A percentile compares a stretch with the other conserved stretches of the same genome.
These are phyloP conservation scores for Pichia sporocuriosa DNA, from an alignment of 805 yeast genomes.

Conservation along the genomic window DNA sequence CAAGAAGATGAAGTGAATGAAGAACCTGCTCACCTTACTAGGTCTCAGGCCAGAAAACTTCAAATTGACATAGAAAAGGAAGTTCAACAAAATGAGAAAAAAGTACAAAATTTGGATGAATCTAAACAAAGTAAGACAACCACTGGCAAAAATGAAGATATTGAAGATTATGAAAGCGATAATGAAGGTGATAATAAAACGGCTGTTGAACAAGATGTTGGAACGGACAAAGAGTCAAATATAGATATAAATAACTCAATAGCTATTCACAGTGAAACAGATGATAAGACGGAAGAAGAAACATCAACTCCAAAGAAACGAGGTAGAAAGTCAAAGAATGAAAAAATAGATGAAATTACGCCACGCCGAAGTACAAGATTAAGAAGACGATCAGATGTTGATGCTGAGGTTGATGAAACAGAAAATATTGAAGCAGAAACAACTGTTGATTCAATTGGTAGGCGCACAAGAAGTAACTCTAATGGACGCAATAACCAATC, in stretches of 20 bases:
- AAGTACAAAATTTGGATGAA: constrained; percentile 6
- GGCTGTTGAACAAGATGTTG: too few species aligned
- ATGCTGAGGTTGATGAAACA: constrained; percentile 14
- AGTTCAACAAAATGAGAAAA: constrained; percentile 5
- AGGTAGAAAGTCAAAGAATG: constrained; percentile 6
- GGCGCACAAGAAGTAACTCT: constrained; percentile 4
- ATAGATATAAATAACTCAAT: neutral
- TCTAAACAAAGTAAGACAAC: neutral
- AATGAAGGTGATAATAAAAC: neutral
- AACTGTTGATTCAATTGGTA: constrained; percentile 4
- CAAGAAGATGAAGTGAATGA: constrained; percentile 5
- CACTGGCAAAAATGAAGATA: neutral
- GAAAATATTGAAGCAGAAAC: constrained; percentile 4
- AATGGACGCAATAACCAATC: neutral
- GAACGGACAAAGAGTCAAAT: too few species aligned
- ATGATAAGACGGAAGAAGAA: neutral
- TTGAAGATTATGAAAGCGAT: neutral
- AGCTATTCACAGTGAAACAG: neutral
- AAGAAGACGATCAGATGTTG: constrained; percentile 14
- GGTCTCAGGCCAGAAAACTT: constrained; percentile 9
- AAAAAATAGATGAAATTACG: constrained; percentile 8
- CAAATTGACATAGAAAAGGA: constrained; percentile 11
- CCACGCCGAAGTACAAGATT: constrained; percentile 11
- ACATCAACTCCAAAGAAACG: neutral
- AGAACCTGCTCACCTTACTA: constrained; percentile 10